phyloP scores from a whole-genome alignment of 768 basidiomycete genomes.

The Mycena venus region DNA sequence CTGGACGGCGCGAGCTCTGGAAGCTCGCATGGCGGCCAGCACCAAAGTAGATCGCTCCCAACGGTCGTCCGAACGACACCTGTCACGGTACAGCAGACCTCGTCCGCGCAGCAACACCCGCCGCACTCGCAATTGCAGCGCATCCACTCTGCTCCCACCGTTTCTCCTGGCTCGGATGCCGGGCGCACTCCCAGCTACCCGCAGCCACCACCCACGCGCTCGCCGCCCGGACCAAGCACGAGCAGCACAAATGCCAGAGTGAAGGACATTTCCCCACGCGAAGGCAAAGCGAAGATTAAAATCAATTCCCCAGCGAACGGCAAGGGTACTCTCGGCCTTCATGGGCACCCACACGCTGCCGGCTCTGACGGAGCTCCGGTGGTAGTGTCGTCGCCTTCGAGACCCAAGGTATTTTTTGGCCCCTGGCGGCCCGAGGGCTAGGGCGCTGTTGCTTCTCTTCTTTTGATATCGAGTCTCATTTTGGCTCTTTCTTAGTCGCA shows the following conservation, averaged over 20 bases:
- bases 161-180: constrained; percentile 22
- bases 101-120: background rate
- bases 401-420: constrained; percentile 28
- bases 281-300: constrained; percentile 22
- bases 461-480: constrained; percentile 22
- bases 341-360: constrained; percentile 1
- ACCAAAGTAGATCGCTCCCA: background rate
- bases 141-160: constrained; percentile 28
- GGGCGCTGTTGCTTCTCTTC: constrained; percentile 23
- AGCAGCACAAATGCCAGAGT: background rate
- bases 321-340: background rate
- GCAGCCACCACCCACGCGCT: background rate
- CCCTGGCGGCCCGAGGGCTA: constrained; percentile 7
- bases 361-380: constrained; percentile 1
- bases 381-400: constrained; percentile 28
- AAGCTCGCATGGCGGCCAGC: background rate
- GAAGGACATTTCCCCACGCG: constrained; percentile 14
- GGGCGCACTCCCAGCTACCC: constrained; percentile 7
- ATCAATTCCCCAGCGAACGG: constrained; percentile 13
- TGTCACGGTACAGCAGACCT: background rate
- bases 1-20: constrained; percentile 26
- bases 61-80: constrained; percentile 9
- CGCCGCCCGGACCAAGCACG: constrained; percentile 7
- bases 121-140: constrained; percentile 27
- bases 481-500: constrained; percentile 21